Evolutionary conservation across 352 stramenopile genomes (phyloP).

Genomic region (Globisporangium perplexum): DNA sequence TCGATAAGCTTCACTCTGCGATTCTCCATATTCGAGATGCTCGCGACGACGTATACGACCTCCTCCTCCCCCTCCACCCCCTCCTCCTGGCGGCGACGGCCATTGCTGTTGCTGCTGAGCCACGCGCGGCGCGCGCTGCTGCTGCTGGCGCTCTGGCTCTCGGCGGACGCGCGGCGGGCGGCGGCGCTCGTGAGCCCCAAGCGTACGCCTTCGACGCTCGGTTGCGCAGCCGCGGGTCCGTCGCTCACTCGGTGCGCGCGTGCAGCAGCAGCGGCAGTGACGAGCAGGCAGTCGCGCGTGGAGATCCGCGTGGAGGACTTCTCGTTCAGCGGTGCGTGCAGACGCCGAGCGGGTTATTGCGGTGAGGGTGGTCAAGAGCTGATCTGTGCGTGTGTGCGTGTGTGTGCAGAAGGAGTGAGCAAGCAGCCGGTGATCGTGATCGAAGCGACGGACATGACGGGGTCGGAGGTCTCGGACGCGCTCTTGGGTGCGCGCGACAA

Average conservation of each 20-base stretch:
- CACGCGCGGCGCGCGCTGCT: neutral
- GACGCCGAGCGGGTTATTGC: neutral
- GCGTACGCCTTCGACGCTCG: neutral
- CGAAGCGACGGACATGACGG: constrained; percentile 42
- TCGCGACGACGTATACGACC: neutral
- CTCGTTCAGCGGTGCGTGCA: constrained; percentile 14
- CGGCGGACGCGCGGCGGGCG: constrained; percentile 18
- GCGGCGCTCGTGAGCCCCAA: constrained; percentile 13
- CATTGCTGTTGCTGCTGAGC: too few species aligned
- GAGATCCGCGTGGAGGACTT: constrained; percentile 14
- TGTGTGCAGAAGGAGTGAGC: constrained; percentile 27
- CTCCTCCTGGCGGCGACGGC: too few species aligned
- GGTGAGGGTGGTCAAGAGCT: neutral
- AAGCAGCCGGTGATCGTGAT: constrained; percentile 42
- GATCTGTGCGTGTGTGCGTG: neutral
- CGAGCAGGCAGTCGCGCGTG: constrained; percentile 12
- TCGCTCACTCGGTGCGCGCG: constrained; percentile 1
- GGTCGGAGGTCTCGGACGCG: constrained; percentile 43
- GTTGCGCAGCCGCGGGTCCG: neutral
- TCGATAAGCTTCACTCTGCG: neutral
- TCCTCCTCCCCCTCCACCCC: too few species aligned
- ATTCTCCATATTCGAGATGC: neutral
- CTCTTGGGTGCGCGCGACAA: constrained; percentile 25
- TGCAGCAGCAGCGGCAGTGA: constrained; percentile 12
- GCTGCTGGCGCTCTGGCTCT: constrained; percentile 20